Conservation (phyloP, 257 asterid species). For the Solanum chaucha region DNA sequence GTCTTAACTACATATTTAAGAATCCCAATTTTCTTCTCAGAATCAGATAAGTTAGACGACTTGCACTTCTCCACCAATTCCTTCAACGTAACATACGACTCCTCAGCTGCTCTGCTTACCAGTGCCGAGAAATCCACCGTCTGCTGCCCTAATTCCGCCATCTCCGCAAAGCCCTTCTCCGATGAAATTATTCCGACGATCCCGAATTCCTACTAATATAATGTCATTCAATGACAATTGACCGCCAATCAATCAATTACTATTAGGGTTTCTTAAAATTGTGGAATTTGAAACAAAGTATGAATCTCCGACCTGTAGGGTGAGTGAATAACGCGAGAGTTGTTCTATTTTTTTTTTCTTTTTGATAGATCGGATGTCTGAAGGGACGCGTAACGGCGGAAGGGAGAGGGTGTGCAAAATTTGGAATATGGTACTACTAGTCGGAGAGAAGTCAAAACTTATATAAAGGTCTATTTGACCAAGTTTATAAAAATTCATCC, state of each 20-base stretch:
- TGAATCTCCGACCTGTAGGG: neutral
- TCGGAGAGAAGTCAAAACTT: neutral
- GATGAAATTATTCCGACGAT: neutral
- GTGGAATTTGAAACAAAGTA: neutral
- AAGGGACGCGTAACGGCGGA: neutral
- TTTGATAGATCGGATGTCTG: neutral
- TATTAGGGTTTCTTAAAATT: conserved; percentile 5
- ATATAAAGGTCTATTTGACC: neutral
- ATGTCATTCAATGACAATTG: neutral
- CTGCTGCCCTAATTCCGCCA: conserved; percentile 82
- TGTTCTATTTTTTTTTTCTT: neutral
- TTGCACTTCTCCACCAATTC: conserved; percentile 86
- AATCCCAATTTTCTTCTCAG: conserved; percentile 91
- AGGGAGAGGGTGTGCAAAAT: neutral
- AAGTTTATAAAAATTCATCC: neutral
- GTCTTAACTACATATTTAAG: conserved; percentile 84
- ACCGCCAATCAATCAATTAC: neutral
- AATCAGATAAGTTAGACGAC: conserved; percentile 60
- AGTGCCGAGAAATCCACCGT: conserved; percentile 80
- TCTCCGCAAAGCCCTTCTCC: conserved; percentile 8
- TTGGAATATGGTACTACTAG: neutral
- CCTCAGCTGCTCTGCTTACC: conserved; percentile 80
- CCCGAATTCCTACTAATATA: neutral
- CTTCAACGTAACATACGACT: conserved; percentile 56
- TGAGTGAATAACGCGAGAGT: neutral